Percentiles rank a stretch among this genome's conserved stretches.
Conservation (phyloP, 2,329 filamentous ascomycete genomes). For the Aspergillus texensis region DNA sequence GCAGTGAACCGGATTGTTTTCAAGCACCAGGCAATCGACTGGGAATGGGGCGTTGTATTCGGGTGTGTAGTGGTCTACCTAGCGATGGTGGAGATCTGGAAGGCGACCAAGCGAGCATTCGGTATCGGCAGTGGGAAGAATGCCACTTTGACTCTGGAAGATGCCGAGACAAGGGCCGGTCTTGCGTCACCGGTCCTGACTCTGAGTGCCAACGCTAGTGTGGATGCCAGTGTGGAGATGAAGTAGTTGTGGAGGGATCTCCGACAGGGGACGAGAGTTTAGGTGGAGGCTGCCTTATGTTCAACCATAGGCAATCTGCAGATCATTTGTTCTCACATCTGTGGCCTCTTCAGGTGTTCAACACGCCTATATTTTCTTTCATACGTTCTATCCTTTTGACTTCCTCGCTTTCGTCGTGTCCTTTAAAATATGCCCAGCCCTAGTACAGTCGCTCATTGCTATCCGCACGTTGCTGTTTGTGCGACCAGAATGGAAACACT, state of each 20-base stretch:
- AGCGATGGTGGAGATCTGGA: conserved; percentile 64
- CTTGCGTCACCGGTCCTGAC: conserved; percentile 25
- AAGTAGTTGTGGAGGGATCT: conserved; percentile 16
- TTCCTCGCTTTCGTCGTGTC: not conserved
- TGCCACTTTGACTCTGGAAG: conserved; percentile 31
- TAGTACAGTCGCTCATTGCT: not conserved
- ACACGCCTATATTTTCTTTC: conserved; percentile 13
- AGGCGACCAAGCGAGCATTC: conserved; percentile 61
- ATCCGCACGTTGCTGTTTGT: not conserved
- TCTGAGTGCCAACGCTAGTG: conserved; percentile 31
- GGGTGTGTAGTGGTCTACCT: conserved; percentile 63
- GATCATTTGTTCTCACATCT: not conserved
- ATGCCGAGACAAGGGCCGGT: conserved; percentile 37
- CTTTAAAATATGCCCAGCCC: not conserved
- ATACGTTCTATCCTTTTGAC: not conserved
- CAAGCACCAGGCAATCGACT: conserved; percentile 65
- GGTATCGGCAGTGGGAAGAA: conserved; percentile 39
- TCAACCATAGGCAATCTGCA: conserved; percentile 13
- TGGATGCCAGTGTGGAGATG: conserved; percentile 26
- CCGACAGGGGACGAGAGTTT: not conserved
- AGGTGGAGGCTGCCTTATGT: not conserved
- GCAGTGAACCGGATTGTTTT: conserved; percentile 66
- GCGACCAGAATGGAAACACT: not conserved
- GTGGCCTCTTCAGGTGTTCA: conserved; percentile 12
- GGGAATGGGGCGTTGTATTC: conserved; percentile 72